Evolutionary conservation across 495 filamentous ascomycete genomes (phyloP).

Genomic region (Penicillium paxilli): DNA sequence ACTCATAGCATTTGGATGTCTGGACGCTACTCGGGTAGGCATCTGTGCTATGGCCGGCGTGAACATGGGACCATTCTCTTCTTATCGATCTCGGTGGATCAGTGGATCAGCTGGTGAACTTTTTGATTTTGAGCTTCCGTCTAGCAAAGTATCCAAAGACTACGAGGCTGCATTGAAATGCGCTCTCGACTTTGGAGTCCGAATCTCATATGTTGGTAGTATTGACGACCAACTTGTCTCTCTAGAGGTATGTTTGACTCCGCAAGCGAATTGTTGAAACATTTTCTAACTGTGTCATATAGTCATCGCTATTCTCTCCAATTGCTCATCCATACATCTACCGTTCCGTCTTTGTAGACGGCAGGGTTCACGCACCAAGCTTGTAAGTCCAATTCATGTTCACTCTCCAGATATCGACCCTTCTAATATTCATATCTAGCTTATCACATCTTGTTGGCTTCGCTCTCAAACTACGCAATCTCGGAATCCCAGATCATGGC

Average conservation of each 20-base stretch:
- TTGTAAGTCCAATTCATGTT: constrained; percentile 57
- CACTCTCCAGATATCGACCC: background rate
- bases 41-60: constrained; percentile 95
- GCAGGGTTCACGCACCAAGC: constrained; percentile 86
- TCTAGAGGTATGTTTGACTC: constrained; percentile 61
- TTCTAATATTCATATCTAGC: constrained; percentile 32
- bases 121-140: constrained; percentile 82
- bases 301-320: constrained; percentile 83
- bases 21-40: constrained; percentile 69
- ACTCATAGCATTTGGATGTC: constrained; percentile 75
- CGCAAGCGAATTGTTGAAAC: background rate
- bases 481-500: constrained; percentile 89
- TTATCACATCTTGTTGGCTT: constrained; percentile 92
- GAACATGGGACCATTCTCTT: constrained; percentile 85
- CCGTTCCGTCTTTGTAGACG: constrained; percentile 92
- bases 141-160: constrained; percentile 77
- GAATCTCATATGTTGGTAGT: constrained; percentile 83
- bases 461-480: constrained; percentile 86
- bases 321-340: constrained; percentile 89
- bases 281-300: background rate
- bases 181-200: constrained; percentile 73
- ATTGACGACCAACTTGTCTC: constrained; percentile 97
- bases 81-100: constrained; percentile 80
- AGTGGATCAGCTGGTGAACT: constrained; percentile 88
- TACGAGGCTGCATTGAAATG: constrained; percentile 74